Conservation (phyloP, 2,329 filamentous ascomycete species). For the Penicillium sp. region DNA sequence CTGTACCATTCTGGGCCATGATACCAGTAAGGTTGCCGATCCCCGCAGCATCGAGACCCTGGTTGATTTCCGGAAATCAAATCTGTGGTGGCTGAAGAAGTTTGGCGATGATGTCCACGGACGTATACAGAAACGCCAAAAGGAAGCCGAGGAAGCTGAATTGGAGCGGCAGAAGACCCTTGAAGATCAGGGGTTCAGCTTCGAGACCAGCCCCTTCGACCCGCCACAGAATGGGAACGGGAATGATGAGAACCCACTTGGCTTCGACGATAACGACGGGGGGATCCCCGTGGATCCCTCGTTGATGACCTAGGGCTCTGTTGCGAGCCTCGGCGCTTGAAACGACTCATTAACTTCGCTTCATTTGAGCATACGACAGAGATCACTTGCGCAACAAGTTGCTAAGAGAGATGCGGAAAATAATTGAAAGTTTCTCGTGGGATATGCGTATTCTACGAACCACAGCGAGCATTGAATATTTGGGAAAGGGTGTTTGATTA, state of each 20-base stretch:
- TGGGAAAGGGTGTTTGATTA: not conserved
- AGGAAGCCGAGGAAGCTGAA: slow-evolving; percentile 47
- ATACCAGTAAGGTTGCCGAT: slow-evolving; percentile 87
- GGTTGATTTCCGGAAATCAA: slow-evolving; percentile 87
- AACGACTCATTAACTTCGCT: not conserved
- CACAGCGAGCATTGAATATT: not conserved
- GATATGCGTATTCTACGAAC: not conserved
- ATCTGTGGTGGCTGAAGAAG: slow-evolving; percentile 75
- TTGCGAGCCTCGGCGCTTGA: slow-evolving; percentile 1
- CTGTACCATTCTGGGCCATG: slow-evolving; percentile 82
- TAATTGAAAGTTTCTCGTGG: not conserved
- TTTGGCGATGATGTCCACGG: slow-evolving; percentile 48
- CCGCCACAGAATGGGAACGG: not conserved
- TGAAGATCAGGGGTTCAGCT: slow-evolving; percentile 44
- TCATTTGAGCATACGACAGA: not conserved
- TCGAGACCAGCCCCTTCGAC: slow-evolving; percentile 21
- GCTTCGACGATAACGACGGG: slow-evolving; percentile 7
- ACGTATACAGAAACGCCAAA: slow-evolving; percentile 47
- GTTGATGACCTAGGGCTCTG: slow-evolving; percentile 24
- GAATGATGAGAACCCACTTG: not conserved
- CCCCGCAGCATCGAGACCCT: slow-evolving; percentile 84
- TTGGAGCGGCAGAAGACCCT: slow-evolving; percentile 43
- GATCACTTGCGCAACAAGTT: not conserved
- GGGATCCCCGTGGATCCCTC: slow-evolving; percentile 46
- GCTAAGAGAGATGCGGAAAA: not conserved